Conservation (phyloP, 768 basidiomycete genomes). For the Rhodocollybia butyracea region DNA sequence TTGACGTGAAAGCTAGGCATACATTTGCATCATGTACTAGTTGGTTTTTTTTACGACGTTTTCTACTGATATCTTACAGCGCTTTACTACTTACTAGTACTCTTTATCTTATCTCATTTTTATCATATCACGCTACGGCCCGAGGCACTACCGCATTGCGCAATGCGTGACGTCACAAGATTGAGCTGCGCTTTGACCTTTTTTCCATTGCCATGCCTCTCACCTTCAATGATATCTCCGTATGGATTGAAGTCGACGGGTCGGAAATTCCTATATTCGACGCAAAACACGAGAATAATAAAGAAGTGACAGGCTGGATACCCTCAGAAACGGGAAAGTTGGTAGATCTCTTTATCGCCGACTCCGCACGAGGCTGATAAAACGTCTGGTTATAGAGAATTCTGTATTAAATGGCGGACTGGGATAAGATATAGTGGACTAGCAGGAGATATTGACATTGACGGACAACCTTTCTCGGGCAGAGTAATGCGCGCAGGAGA, state of each 20-base stretch:
- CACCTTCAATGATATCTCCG: neutral
- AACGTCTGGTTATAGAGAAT: neutral
- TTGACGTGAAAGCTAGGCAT: too few relatives aligned
- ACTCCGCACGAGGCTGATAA: neutral
- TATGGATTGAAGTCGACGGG: slow-evolving; percentile 1
- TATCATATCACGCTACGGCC: too few relatives aligned
- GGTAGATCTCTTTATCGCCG: neutral
- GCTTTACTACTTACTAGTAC: too few relatives aligned
- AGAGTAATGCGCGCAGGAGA: neutral
- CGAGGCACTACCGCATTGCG: too few relatives aligned
- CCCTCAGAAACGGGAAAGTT: neutral
- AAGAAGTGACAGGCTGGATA: neutral
- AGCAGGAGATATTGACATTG: neutral
- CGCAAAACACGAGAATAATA: neutral
- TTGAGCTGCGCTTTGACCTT: too few relatives aligned
- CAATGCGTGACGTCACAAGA: too few relatives aligned
- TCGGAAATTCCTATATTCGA: neutral
- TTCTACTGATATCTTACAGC: too few relatives aligned
- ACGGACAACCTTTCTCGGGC: neutral
- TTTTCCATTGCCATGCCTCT: too few relatives aligned
- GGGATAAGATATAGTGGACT: neutral
- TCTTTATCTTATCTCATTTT: too few relatives aligned
- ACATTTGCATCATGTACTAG: too few relatives aligned
- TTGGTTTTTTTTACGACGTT: too few relatives aligned
- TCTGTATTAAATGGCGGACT: neutral